These are phyloP conservation scores for Heteromeles arbutifolia DNA, from an alignment of 306 rosid genomes.

Conservation along the genomic window DNA sequence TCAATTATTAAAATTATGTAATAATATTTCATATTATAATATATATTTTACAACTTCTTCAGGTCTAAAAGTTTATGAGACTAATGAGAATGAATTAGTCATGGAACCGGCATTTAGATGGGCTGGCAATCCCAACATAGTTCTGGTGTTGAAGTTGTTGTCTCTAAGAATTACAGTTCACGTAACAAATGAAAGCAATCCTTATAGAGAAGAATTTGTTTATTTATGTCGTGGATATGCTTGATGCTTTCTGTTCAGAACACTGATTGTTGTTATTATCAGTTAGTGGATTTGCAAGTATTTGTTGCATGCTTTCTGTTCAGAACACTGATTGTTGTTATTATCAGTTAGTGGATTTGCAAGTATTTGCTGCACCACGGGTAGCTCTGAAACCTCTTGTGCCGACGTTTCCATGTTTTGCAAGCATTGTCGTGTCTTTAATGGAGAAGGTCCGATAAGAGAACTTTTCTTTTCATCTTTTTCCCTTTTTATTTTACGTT, in stretches of 20 bases:
- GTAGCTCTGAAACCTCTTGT: slow-evolving; percentile 76
- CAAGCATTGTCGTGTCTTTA: slow-evolving; percentile 57
- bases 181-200: slow-evolving; percentile 30
- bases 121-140: slow-evolving; percentile 83
- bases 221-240: not conserved
- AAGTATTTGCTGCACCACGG: slow-evolving; percentile 63
- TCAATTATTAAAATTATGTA: too few relatives aligned
- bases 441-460: slow-evolving; percentile 58
- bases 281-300: slow-evolving; percentile 79
- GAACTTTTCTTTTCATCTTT: not conserved
- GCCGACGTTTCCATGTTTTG: slow-evolving; percentile 82
- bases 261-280: slow-evolving; percentile 34
- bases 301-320: slow-evolving; percentile 39
- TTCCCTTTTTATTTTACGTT: not conserved
- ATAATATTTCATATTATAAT: too few relatives aligned
- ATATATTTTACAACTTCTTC: not conserved
- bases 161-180: slow-evolving; percentile 55
- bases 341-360: slow-evolving; percentile 78
- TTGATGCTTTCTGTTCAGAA: slow-evolving; percentile 20
- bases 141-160: slow-evolving; percentile 43
- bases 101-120: slow-evolving; percentile 75
- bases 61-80: slow-evolving; percentile 72
- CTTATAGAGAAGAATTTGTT: slow-evolving; percentile 1
- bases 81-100: slow-evolving; percentile 78
- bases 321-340: slow-evolving; percentile 25